Percentiles rank a stretch among this genome's conserved stretches.
Conservation (phyloP, 306 rosid genomes). For the Arachis hypogaea region DNA sequence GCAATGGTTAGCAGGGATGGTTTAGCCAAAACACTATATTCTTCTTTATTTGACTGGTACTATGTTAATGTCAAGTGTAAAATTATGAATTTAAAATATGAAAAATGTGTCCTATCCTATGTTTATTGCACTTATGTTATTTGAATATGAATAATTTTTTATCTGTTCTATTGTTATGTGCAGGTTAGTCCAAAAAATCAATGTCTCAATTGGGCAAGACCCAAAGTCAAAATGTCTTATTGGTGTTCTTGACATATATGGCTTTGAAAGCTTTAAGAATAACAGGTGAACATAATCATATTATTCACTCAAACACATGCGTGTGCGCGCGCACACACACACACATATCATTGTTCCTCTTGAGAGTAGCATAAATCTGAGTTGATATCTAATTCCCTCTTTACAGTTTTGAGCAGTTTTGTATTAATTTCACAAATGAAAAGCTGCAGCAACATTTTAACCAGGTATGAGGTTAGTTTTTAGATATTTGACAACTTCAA, state of each 20-base stretch:
- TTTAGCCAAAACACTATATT: conserved; percentile 87
- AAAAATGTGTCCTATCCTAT: too few relatives aligned
- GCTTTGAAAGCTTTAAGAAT: too few relatives aligned
- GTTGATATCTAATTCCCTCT: conserved; percentile 42
- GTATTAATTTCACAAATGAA: conserved; percentile 81
- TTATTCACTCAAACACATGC: neutral
- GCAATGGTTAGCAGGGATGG: conserved; percentile 88
- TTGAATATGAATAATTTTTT: too few relatives aligned
- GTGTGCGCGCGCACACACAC: neutral
- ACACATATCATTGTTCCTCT: neutral
- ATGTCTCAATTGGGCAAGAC: too few relatives aligned
- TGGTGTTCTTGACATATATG: too few relatives aligned
- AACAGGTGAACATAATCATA: neutral
- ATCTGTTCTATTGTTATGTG: too few relatives aligned
- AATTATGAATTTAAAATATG: neutral
- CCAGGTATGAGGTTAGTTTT: conserved; percentile 97
- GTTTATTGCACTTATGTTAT: too few relatives aligned
- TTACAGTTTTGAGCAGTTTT: conserved; percentile 45
- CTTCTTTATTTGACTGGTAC: conserved; percentile 87
- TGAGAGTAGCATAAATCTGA: conserved; percentile 20
- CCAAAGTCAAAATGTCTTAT: too few relatives aligned
- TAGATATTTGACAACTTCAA: conserved; percentile 30
- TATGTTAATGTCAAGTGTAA: conserved; percentile 23
- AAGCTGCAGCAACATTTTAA: conserved; percentile 99
- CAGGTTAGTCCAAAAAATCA: too few relatives aligned